Evolutionary conservation across 2,329 filamentous ascomycete genomes (phyloP).

Genomic region (Fusarium transvaalense): DNA sequence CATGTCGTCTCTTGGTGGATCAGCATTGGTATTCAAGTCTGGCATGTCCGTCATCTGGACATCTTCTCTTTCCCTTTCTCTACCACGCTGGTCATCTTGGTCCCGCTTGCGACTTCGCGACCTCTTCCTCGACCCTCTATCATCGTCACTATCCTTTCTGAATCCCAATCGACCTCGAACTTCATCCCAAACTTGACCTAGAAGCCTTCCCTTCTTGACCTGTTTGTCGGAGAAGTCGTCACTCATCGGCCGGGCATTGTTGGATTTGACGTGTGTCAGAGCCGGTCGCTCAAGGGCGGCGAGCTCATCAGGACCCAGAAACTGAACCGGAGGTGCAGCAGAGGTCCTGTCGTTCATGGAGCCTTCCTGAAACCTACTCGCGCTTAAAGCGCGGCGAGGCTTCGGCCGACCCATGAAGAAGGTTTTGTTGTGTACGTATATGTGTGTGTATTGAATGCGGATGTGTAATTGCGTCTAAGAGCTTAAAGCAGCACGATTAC

Average conservation of each 20-base stretch:
- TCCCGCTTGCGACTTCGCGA: slow-evolving; percentile 42
- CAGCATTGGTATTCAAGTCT: slow-evolving; percentile 20
- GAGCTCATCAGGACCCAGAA: slow-evolving; percentile 62
- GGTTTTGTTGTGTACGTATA: slow-evolving; percentile 21
- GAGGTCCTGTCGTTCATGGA: slow-evolving; percentile 88
- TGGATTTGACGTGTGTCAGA: slow-evolving; percentile 19
- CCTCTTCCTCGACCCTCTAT: slow-evolving; percentile 43
- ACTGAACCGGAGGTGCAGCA: slow-evolving; percentile 75
- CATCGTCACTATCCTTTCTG: slow-evolving; percentile 45
- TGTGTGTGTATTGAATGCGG: slow-evolving; percentile 16
- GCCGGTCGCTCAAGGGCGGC: slow-evolving; percentile 50
- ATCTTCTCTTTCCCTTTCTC: slow-evolving; percentile 37
- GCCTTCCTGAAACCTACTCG: slow-evolving; percentile 77
- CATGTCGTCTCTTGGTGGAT: slow-evolving; percentile 43
- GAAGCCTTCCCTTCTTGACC: slow-evolving; percentile 50
- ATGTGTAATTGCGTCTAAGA: slow-evolving; percentile 14
- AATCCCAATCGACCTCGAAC: slow-evolving; percentile 52
- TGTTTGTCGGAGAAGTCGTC: slow-evolving; percentile 52
- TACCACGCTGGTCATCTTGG: slow-evolving; percentile 32
- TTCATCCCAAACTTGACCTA: slow-evolving; percentile 57
- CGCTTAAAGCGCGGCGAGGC: slow-evolving; percentile 53
- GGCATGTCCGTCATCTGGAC: slow-evolving; percentile 28
- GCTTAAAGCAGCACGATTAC: slow-evolving; percentile 28
- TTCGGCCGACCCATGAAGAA: slow-evolving; percentile 48
- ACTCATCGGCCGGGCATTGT: slow-evolving; percentile 41